Conservation (phyloP, 108 stramenopile genomes). For the Fistulifera solaris region DNA sequence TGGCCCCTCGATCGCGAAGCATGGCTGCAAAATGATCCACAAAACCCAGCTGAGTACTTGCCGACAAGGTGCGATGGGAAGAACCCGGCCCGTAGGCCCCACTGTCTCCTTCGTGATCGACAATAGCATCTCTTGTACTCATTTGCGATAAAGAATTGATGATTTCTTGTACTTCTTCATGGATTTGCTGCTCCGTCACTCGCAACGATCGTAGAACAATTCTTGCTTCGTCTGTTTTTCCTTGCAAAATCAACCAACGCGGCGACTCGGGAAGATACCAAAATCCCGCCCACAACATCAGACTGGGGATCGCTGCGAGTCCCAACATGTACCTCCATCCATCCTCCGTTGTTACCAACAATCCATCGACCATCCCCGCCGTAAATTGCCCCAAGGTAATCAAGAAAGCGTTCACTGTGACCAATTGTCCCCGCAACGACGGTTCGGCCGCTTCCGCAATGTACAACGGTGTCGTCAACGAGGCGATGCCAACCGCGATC, state of each 20-base stretch:
- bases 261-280: constrained; percentile 72
- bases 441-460: constrained; percentile 74
- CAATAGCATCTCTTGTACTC: background rate
- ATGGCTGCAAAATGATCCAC: constrained; percentile 16
- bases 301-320: constrained; percentile 44
- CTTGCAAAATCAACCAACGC: constrained; percentile 65
- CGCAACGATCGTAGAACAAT: constrained; percentile 35
- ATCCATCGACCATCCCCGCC: constrained; percentile 75
- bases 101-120: background rate
- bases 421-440: constrained; percentile 52
- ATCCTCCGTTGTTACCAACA: constrained; percentile 12
- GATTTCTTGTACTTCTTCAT: constrained; percentile 37
- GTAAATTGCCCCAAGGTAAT: constrained; percentile 72
- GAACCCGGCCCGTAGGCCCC: background rate
- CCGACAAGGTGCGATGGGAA: background rate
- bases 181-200: constrained; percentile 25
- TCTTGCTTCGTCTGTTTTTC: constrained; percentile 40
- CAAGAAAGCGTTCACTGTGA: constrained; percentile 67
- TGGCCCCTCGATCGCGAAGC: constrained; percentile 31
- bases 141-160: constrained; percentile 1
- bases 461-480: constrained; percentile 70
- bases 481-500: constrained; percentile 67
- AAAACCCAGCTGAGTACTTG: constrained; percentile 3
- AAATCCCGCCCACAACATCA: constrained; percentile 50
- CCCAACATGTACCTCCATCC: constrained; percentile 87